Evolutionary conservation across 176 grass and related monocot genomes (phyloP), one percentile per base, ranked within the genome.

Genomic region (Eragrostis nindensis): DNA sequence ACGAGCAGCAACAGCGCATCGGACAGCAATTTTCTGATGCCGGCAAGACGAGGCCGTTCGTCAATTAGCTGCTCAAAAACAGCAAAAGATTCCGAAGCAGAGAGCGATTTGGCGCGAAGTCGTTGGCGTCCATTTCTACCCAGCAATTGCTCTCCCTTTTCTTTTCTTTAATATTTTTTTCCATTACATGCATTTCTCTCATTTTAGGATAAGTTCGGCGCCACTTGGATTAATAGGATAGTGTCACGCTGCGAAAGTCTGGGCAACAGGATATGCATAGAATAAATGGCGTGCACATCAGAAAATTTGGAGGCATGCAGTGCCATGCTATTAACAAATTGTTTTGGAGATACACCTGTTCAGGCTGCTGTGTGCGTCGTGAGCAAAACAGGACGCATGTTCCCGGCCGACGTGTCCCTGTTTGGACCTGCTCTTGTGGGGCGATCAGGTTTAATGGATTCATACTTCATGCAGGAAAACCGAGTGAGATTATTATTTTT

Each of bases 361-460:
- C 38, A 18, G 53, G 53, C 21, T 60, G 73, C 10, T 36, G 5
- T 41, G 15, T 14, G 86, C 49, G 18, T 74, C 70, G 32, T 56
- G 36, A 80, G 67, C 39, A 71, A 70, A 84, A 53, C 62, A 84
- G 76, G 69, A 67, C 63, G 82, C 87, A 70, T 80, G 87, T 77
- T 76, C 63, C 63, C 25, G 36, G 75, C 12, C 14, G 41, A 68
- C 80, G 53, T 77, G 72, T 70, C 19, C 66, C 16, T 71, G 64
- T 63, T 77, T 87, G 24, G 24, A 55, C 36, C 19, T 79, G 68
- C 9, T 78, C 25, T 19, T 74, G 69, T 62, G 36, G 47, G 54
- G 45, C 32, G 76, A 66, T 67, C 69, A 21, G 29, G 46, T 26
- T 52, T 59, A 50, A 50, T 11, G 6, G 11, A 18, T 50, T 65